Evolutionary conservation across 345 rosid genomes (phyloP), one percentile per base, ranked within the genome.

Genomic region (Corchorus capsularis): DNA sequence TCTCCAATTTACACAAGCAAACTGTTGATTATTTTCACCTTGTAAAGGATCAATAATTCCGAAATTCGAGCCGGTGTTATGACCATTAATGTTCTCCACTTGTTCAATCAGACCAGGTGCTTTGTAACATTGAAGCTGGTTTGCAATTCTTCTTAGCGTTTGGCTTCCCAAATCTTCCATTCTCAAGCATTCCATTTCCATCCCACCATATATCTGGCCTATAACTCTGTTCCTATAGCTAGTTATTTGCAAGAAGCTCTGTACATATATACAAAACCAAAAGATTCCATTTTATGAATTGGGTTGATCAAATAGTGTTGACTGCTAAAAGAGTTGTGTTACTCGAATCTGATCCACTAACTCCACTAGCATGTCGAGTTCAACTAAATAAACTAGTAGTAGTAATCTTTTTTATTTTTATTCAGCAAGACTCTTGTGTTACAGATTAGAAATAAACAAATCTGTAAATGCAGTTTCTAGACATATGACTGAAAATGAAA

Each of bases 141-240:
- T 22, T 12, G 82, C 82, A 45, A 82, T 37, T 50, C 73, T 76
- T 34, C 69, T 73, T 39, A 76, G 77, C 12, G 75, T 76, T 39
- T 62, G 71, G 35, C 75, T 64, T 1, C 75, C 54, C 16, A 34
- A 50, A 34, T 32, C 43, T 15, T 52, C 37, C 37, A 34, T 54
- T 50, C 9, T 6, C 27, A 5, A 5, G 61, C 66, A 37, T 4
- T 12, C 74, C 54, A 47, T 73, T 4, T 12, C 74, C 54, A 47
- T 73, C n/a, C 45, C 34, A 19, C 4, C 19, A 1, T 10, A 0
- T 19, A 20, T 56, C 1, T 50, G 54, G 13, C 34, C 4, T 20
- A 20, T 3, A 56, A 35, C 15, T 37, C 39, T 63, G 22, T 15
- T 37, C 68, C 68, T 63, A 27, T 27, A 16, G 47, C 15, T 39